Evolutionary conservation across 495 filamentous ascomycete genomes (phyloP).

Genomic region (Penicillium waksmanii): DNA sequence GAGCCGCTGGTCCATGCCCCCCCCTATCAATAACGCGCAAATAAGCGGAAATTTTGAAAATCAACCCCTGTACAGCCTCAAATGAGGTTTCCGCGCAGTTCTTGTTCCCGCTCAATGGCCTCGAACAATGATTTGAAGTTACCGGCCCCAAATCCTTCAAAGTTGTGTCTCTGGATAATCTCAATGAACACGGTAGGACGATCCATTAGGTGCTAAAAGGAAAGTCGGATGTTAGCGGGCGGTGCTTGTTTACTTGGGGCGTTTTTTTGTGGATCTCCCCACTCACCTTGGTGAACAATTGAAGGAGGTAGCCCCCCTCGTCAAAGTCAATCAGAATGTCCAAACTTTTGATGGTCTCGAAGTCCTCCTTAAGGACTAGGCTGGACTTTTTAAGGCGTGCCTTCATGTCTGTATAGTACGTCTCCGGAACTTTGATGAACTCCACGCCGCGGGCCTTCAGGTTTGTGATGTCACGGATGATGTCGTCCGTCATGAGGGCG

Average conservation of each 20-base stretch:
- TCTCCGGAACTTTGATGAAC: slow-evolving; percentile 82
- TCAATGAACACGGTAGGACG: slow-evolving; percentile 92
- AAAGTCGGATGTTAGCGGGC: slow-evolving; percentile 23
- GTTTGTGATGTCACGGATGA: slow-evolving; percentile 72
- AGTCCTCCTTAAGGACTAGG: slow-evolving; percentile 68
- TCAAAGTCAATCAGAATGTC: slow-evolving; percentile 93
- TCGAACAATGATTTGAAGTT: slow-evolving; percentile 94
- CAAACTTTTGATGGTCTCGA: slow-evolving; percentile 69
- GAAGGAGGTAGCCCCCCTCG: slow-evolving; percentile 81
- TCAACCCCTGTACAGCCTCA: slow-evolving; percentile 16
- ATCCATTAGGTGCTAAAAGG: slow-evolving; percentile 76
- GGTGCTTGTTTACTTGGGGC: neutral
- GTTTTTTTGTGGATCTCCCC: neutral
- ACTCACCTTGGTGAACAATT: slow-evolving; percentile 79
- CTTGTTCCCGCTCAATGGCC: slow-evolving; percentile 90
- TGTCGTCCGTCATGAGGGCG: slow-evolving; percentile 78
- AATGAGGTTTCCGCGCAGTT: slow-evolving; percentile 73
- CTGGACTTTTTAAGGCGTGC: slow-evolving; percentile 60
- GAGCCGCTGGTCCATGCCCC: neutral
- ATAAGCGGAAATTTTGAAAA: neutral
- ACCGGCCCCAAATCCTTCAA: slow-evolving; percentile 89
- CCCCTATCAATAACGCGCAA: neutral
- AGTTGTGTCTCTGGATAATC: slow-evolving; percentile 87
- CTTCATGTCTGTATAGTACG: slow-evolving; percentile 80
- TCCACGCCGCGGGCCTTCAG: slow-evolving; percentile 80